Percentiles rank a stretch among this genome's conserved stretches.
These are phyloP conservation scores for Ganoderma sinense DNA, from an alignment of 1,284 basidiomycete species.

Conservation along the genomic window DNA sequence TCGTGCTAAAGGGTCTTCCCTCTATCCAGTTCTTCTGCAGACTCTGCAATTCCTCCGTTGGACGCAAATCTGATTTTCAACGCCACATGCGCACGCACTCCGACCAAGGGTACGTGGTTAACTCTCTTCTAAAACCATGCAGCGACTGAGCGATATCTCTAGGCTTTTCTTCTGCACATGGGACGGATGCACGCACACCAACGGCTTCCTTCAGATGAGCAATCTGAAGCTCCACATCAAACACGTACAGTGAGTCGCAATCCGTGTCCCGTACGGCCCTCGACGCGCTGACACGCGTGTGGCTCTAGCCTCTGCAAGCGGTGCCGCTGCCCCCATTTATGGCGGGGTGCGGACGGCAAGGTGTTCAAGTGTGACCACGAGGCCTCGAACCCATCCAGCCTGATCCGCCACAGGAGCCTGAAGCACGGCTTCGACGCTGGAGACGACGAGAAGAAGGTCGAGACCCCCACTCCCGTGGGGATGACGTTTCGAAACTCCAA, in stretches of 20 bases:
- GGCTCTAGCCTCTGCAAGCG: not conserved
- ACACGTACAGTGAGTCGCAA: not conserved
- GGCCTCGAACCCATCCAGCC: not conserved
- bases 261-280: too few relatives aligned
- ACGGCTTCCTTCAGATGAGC: not conserved
- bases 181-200: not conserved
- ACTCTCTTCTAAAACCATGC: not conserved
- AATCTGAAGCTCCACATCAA: not conserved
- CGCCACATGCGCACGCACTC: not conserved
- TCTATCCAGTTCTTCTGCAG: not conserved
- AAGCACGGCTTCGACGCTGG: not conserved
- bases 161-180: not conserved
- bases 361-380: not conserved
- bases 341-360: not conserved
- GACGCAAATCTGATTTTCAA: not conserved
- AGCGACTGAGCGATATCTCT: not conserved
- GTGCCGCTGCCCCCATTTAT: not conserved
- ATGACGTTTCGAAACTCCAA: too few relatives aligned
- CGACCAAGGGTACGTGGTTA: not conserved
- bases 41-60: not conserved
- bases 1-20: not conserved
- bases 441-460: not conserved
- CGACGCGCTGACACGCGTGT: not conserved
- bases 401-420: not conserved
- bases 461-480: not conserved